These are phyloP conservation scores for Gillenia trifoliata DNA, from an alignment of 306 rosid genomes.

Conservation along the genomic window DNA sequence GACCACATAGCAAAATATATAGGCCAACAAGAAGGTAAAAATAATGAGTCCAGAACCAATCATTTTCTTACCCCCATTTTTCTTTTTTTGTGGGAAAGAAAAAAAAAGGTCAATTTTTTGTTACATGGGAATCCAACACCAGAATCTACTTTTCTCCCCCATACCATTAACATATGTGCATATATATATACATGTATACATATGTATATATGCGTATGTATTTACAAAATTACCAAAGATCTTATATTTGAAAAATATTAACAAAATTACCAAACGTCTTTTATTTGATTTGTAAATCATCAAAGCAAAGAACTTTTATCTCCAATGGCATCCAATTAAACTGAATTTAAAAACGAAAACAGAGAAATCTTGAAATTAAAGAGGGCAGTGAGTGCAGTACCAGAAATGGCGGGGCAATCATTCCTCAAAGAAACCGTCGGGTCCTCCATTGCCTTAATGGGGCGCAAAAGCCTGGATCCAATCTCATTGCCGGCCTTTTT, in stretches of 20 bases:
- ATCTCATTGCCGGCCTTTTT: conserved; percentile 32
- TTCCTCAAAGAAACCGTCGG: background rate
- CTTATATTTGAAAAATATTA: no score
- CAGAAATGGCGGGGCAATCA: conserved; percentile 35
- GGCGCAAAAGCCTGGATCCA: conserved; percentile 34
- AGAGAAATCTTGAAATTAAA: background rate
- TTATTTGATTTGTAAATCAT: no score
- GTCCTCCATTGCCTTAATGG: conserved; percentile 38
- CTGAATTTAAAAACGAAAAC: background rate
- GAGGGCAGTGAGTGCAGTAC: conserved; percentile 23
- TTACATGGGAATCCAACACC: background rate
- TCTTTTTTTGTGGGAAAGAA: background rate
- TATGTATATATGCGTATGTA: no score
- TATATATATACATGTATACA: no score
- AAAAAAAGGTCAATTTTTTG: background rate
- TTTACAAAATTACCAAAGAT: no score
- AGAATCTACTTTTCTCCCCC: background rate
- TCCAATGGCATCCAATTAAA: background rate
- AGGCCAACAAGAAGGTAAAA: background rate
- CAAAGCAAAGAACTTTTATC: no score
- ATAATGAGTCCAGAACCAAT: background rate
- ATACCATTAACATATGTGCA: background rate
- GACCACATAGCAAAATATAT: background rate
- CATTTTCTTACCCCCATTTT: background rate
- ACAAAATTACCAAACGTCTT: no score